A percentile compares a stretch with the other conserved stretches of the same genome.
Conservation (phyloP, 2,329 filamentous ascomycete genomes). For the Arthrobotrys sinensis region DNA sequence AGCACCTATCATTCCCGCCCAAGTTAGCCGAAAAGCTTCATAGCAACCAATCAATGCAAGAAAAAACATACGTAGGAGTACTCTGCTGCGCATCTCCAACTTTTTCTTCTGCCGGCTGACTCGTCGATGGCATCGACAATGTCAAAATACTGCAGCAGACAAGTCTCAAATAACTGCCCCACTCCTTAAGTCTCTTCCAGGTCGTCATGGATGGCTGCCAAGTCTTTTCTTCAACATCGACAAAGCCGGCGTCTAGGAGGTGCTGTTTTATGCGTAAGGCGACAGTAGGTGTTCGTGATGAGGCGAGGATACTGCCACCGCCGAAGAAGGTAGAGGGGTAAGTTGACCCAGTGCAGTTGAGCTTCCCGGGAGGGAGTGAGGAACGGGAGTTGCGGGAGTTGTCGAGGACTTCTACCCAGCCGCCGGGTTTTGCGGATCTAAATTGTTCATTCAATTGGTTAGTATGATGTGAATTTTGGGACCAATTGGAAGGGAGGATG, state of each 20-base stretch:
- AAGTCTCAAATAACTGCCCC: conserved; percentile 62
- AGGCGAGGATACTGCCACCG: conserved; percentile 56
- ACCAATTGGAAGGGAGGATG: conserved; percentile 10
- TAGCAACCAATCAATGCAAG: neutral
- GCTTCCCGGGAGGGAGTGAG: conserved; percentile 49
- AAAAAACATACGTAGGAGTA: conserved; percentile 43
- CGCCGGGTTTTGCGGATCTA: conserved; percentile 64
- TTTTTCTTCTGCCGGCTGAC: conserved; percentile 47
- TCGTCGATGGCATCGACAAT: conserved; percentile 42
- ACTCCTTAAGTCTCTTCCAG: conserved; percentile 63
- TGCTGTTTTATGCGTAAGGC: conserved; percentile 64
- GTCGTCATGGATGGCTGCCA: conserved; percentile 62
- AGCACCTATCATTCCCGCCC: conserved; percentile 27
- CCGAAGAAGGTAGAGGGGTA: conserved; percentile 59
- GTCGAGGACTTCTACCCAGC: conserved; percentile 65
- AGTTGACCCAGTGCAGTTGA: conserved; percentile 60
- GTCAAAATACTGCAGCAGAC: conserved; percentile 59
- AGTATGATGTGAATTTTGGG: neutral
- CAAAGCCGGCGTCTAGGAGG: conserved; percentile 63
- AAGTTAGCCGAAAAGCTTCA: conserved; percentile 15
- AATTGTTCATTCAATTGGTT: conserved; percentile 40
- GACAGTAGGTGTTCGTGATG: conserved; percentile 61
- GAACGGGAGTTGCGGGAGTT: conserved; percentile 61
- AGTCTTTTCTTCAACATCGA: conserved; percentile 64
- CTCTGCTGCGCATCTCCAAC: conserved; percentile 29